Percentiles rank a stretch among this genome's conserved stretches.
Evolutionary conservation across 139 green algal genomes (phyloP).

Genomic region (Pseudopediastrum boryanum): DNA sequence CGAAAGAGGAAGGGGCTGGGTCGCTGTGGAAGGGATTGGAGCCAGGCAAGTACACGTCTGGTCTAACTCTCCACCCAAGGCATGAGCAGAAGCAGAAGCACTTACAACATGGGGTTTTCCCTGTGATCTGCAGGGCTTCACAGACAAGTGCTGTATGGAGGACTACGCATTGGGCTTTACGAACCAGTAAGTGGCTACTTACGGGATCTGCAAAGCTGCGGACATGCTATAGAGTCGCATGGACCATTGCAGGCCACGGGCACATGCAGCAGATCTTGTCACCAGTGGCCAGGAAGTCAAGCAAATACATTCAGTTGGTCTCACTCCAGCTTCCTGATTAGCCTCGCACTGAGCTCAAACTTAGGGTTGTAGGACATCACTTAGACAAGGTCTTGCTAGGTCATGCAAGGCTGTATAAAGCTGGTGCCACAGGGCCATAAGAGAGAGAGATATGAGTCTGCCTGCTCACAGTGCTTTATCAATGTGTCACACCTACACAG

Average conservation of each 20-base stretch:
- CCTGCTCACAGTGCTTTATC: too few relatives aligned
- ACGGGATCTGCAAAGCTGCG: neutral
- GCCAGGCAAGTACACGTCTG: slow-evolving; percentile 60
- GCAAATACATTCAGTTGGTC: neutral
- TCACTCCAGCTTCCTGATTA: too few relatives aligned
- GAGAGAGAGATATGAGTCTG: too few relatives aligned
- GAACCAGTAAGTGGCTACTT: slow-evolving; percentile 79
- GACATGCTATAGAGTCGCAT: neutral
- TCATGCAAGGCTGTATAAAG: too few relatives aligned
- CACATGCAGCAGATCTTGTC: neutral
- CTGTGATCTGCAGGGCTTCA: slow-evolving; percentile 77
- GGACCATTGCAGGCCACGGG: neutral
- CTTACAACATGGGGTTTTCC: neutral
- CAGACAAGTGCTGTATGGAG: slow-evolving; percentile 94
- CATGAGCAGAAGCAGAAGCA: neutral
- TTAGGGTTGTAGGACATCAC: neutral
- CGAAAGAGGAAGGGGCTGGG: slow-evolving; percentile 85
- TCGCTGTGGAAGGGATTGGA: slow-evolving; percentile 96
- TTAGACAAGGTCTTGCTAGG: too few relatives aligned
- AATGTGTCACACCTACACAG: too few relatives aligned
- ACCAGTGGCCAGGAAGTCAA: neutral
- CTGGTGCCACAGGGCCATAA: too few relatives aligned
- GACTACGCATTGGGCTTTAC: slow-evolving; percentile 97
- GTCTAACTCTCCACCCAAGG: too few relatives aligned
- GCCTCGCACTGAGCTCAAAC: too few relatives aligned